Evolutionary conservation across 2,329 filamentous ascomycete species (phyloP).

Genomic region (Aureobasidium uvarum): DNA sequence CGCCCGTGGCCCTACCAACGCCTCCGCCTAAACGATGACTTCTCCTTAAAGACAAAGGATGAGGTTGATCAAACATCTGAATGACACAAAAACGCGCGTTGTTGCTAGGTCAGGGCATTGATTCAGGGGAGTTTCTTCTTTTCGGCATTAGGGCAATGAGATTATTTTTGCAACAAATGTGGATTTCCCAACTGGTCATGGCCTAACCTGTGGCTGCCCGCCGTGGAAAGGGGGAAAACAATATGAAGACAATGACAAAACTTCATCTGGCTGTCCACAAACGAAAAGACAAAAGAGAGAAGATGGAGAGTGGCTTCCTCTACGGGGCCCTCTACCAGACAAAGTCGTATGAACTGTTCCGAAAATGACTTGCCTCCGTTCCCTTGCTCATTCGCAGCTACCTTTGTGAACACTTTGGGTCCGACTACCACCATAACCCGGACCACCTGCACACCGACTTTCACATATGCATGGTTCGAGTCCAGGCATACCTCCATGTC

Average conservation of each 20-base stretch:
- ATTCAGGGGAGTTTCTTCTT: conserved; percentile 12
- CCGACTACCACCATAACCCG: neutral
- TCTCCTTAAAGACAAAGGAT: neutral
- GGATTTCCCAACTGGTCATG: conserved; percentile 8
- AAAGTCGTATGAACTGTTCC: conserved; percentile 26
- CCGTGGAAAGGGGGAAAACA: neutral
- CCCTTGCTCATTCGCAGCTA: neutral
- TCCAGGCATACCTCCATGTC: neutral
- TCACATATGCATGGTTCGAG: neutral
- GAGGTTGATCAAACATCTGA: conserved; percentile 9
- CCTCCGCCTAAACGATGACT: conserved; percentile 26
- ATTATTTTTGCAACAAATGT: conserved; percentile 6
- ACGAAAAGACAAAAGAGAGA: conserved; percentile 2
- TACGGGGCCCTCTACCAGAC: conserved; percentile 2
- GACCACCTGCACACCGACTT: neutral
- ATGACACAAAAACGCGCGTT: conserved; percentile 5
- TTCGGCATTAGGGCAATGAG: conserved; percentile 18
- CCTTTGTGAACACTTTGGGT: neutral
- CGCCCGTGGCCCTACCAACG: conserved; percentile 62
- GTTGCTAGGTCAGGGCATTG: conserved; percentile 4
- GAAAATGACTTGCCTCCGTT: conserved; percentile 13
- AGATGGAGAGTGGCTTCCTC: conserved; percentile 1
- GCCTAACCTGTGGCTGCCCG: neutral
- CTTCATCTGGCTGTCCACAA: conserved; percentile 23
- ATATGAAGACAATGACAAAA: conserved; percentile 23